These are phyloP conservation scores for Gymnopilus junonius DNA, from an alignment of 768 basidiomycete genomes.

Conservation along the genomic window DNA sequence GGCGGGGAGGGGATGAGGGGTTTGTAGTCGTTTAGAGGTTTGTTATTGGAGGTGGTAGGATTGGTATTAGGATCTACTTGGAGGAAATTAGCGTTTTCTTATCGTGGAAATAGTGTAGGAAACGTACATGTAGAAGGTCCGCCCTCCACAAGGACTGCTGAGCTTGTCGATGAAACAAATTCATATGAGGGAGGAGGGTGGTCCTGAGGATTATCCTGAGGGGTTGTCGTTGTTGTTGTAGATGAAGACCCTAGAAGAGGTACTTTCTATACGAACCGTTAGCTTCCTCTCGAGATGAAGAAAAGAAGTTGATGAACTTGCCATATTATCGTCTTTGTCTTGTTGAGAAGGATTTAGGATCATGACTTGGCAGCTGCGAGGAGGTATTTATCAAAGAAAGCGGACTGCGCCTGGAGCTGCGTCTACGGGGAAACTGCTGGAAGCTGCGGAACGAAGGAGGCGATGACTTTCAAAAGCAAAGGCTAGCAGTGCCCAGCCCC, in stretches of 20 bases:
- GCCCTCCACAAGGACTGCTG: too few species aligned
- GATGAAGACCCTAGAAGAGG: constrained; percentile 10
- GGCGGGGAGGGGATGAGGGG: neutral
- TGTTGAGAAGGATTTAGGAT: constrained; percentile 33
- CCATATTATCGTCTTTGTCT: constrained; percentile 28
- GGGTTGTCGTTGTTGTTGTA: neutral
- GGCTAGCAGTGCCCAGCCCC: too few species aligned
- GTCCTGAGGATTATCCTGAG: too few species aligned
- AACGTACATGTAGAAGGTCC: constrained; percentile 29
- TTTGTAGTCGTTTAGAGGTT: neutral
- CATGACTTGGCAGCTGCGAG: constrained; percentile 16
- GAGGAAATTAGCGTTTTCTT: too few species aligned
- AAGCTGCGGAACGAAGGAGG: constrained; percentile 13
- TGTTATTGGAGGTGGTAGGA: neutral
- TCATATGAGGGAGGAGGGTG: constrained; percentile 61
- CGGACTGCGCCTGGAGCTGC: too few species aligned
- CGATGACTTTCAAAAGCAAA: constrained; percentile 2
- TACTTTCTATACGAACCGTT: constrained; percentile 4
- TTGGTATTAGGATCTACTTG: neutral
- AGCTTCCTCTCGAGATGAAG: neutral
- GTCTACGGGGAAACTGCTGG: neutral
- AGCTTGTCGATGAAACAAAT: constrained; percentile 32
- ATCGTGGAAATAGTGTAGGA: too few species aligned
- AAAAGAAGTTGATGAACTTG: neutral
- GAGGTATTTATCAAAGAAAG: constrained; percentile 10